Evolutionary conservation across 2,329 filamentous ascomycete genomes (phyloP).

Genomic region (Ceratocystis cacaofunesta): DNA sequence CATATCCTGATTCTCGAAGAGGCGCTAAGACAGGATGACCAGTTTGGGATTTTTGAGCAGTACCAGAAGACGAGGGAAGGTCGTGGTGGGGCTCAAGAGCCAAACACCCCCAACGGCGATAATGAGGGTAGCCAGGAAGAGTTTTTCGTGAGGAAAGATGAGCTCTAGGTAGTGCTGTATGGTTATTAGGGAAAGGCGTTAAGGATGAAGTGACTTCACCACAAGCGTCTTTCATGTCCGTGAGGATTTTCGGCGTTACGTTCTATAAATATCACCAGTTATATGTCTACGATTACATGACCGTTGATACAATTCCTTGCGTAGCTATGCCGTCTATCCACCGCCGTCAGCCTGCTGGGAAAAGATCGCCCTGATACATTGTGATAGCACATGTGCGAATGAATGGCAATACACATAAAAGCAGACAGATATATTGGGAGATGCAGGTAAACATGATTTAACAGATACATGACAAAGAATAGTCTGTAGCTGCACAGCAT

Average conservation of each 20-base stretch:
- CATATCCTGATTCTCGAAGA: constrained; percentile 35
- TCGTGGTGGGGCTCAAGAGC: not conserved
- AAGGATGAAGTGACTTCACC: not conserved
- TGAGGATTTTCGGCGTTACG: not conserved
- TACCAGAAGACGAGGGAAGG: not conserved
- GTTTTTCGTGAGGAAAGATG: constrained; percentile 34
- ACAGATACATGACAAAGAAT: not conserved
- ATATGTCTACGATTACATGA: too few species aligned
- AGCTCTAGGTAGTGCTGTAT: constrained; percentile 27
- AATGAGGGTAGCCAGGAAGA: constrained; percentile 34
- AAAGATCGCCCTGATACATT: not conserved
- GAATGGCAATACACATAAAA: not conserved
- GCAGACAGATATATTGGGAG: not conserved
- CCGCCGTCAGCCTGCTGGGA: not conserved
- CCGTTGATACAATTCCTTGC: too few species aligned
- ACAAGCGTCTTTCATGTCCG: not conserved
- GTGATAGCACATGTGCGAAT: not conserved
- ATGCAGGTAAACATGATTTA: not conserved
- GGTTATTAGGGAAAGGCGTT: not conserved
- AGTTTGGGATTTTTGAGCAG: constrained; percentile 2
- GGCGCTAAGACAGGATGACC: constrained; percentile 43
- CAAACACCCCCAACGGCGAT: not conserved
- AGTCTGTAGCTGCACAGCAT: not conserved
- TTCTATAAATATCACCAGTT: not conserved
- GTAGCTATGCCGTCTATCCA: too few species aligned